Evolutionary conservation across 2,329 filamentous ascomycete genomes (phyloP).

Genomic region (Colletotrichum truncatum): DNA sequence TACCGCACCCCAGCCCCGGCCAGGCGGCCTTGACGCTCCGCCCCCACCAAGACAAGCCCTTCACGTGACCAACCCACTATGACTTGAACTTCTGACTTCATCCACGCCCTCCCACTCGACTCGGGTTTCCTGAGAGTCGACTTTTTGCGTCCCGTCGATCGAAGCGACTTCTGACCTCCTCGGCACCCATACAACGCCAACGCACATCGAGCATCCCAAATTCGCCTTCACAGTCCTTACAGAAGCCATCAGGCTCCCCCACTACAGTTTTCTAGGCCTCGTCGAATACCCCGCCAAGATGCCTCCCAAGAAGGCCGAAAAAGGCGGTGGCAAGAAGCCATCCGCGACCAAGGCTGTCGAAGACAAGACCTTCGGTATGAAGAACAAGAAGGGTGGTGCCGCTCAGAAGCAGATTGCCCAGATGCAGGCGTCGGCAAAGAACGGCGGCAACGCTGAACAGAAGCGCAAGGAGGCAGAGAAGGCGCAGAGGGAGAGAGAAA

Average conservation of each 20-base stretch:
- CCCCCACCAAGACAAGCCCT: constrained; percentile 29
- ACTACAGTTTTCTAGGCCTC: constrained; percentile 12
- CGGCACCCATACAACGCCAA: constrained; percentile 3
- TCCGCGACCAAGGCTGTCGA: constrained; percentile 74
- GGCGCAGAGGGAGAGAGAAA: constrained; percentile 80
- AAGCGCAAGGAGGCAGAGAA: constrained; percentile 81
- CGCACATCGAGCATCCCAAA: not conserved
- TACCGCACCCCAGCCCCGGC: constrained; percentile 11
- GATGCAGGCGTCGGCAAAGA: constrained; percentile 77
- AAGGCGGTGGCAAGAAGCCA: constrained; percentile 63
- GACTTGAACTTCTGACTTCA: constrained; percentile 30
- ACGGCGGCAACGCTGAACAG: constrained; percentile 83
- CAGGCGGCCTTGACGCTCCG: constrained; percentile 18
- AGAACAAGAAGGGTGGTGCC: constrained; percentile 96
- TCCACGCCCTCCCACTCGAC: constrained; percentile 22
- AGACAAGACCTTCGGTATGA: constrained; percentile 99
- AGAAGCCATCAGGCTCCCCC: not conserved
- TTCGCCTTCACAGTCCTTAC: not conserved
- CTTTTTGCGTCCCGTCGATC: constrained; percentile 27
- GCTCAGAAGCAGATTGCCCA: constrained; percentile 93
- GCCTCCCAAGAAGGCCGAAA: constrained; percentile 73
- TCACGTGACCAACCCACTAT: constrained; percentile 30
- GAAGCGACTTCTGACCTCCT: constrained; percentile 10
- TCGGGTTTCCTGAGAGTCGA: not conserved
- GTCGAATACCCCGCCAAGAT: constrained; percentile 59